Percentiles rank a stretch among this genome's conserved stretches.
Conservation (phyloP, 306 rosid species). For the Quercus ilex region DNA sequence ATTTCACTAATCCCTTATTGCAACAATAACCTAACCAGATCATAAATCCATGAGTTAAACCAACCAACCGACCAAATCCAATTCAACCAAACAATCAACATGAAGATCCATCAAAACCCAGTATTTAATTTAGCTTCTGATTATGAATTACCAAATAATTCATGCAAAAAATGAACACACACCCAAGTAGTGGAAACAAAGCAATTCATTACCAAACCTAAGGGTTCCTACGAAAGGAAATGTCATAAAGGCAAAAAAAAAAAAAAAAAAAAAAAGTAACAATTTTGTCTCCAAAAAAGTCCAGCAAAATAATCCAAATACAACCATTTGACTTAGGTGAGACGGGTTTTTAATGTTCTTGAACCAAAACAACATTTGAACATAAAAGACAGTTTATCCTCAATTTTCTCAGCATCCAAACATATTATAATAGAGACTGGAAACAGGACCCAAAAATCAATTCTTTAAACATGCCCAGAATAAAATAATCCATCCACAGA, state of each 20-base stretch:
- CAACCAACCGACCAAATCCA: background rate
- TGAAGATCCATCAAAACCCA: background rate
- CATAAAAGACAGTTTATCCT: too few species aligned
- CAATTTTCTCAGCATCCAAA: constrained; percentile 16
- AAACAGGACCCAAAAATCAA: background rate
- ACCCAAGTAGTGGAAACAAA: background rate
- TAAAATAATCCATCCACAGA: background rate
- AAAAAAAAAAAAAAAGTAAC: background rate
- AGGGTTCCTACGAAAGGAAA: background rate
- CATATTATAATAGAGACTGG: background rate
- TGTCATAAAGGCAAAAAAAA: background rate
- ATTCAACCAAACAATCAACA: background rate
- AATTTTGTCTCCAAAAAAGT: background rate
- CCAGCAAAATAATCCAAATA: background rate
- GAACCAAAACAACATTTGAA: too few species aligned
- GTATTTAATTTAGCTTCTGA: background rate
- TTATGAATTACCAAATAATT: constrained; percentile 3
- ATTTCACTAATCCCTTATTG: constrained; percentile 26
- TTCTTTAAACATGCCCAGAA: background rate
- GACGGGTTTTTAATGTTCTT: constrained; percentile 3
- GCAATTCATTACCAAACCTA: background rate
- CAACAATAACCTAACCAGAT: constrained; percentile 17
- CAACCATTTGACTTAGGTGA: background rate
- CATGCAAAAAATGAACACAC: background rate
- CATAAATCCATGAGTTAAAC: constrained; percentile 6